phyloP scores from a whole-genome alignment of 2,329 filamentous ascomycete species.

The Cladorrhinum sp. region DNA sequence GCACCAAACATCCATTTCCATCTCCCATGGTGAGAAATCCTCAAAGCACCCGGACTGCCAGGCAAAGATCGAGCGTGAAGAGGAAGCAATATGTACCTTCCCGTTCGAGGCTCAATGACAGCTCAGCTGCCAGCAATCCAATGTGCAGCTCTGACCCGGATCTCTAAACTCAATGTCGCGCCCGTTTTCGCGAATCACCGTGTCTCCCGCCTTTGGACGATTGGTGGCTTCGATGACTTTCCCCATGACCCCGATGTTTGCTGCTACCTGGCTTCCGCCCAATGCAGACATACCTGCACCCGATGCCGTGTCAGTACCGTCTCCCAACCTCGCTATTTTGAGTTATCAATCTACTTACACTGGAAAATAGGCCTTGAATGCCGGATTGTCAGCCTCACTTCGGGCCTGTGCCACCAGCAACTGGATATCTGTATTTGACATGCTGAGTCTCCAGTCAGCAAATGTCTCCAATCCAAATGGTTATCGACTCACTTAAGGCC shows the following conservation, averaged over 20 bases:
- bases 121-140: not conserved
- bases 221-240: conserved; percentile 21
- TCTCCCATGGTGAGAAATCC: too few species aligned
- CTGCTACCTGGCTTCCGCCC: conserved; percentile 51
- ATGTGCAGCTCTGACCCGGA: not conserved
- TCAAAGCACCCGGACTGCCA: not conserved
- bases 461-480: not conserved
- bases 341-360: conserved; percentile 43
- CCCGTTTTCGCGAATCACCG: conserved; percentile 28
- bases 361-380: conserved; percentile 61
- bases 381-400: conserved; percentile 49
- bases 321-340: not conserved
- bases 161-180: conserved; percentile 19
- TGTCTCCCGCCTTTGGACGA: conserved; percentile 23
- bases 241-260: conserved; percentile 19
- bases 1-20: too few species aligned
- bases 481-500: conserved; percentile 42
- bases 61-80: not conserved
- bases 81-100: not conserved
- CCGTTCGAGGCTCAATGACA: not conserved
- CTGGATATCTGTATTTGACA: conserved; percentile 57
- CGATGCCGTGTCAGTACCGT: conserved; percentile 15
- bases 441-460: conserved; percentile 38
- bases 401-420: conserved; percentile 55
- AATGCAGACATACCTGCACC: conserved; percentile 58